Conservation (phyloP, 768 basidiomycete genomes). For the Dictyophora rubrovolvata region DNA sequence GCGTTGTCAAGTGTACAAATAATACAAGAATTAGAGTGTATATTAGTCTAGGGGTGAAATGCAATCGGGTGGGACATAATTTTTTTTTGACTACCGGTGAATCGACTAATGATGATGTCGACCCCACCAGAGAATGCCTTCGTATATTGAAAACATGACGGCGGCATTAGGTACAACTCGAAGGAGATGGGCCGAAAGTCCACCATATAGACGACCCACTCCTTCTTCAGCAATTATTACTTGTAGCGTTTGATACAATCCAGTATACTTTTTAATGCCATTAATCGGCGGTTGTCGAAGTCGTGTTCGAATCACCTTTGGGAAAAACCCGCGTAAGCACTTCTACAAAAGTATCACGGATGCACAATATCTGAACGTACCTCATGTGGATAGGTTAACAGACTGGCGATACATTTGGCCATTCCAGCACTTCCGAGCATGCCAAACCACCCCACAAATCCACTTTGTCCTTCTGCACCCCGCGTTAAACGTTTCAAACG, state of each 20-base stretch:
- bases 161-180: conserved; percentile 95
- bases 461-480: conserved; percentile 44
- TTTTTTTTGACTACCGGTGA: not conserved
- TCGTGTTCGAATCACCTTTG: conserved; percentile 82
- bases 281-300: conserved; percentile 79
- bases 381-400: conserved; percentile 98
- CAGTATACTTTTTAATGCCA: conserved; percentile 75
- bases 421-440: conserved; percentile 87
- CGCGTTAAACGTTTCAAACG: conserved; percentile 66
- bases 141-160: conserved; percentile 95
- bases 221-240: conserved; percentile 89
- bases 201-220: conserved; percentile 74
- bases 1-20: not conserved
- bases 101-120: conserved; percentile 1
- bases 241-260: conserved; percentile 73
- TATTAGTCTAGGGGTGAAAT: not conserved
- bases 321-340: not conserved
- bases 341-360: not conserved
- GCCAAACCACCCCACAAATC: conserved; percentile 57
- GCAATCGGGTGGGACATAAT: not conserved
- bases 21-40: not conserved
- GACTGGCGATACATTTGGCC: conserved; percentile 86
- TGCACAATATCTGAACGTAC: conserved; percentile 32
- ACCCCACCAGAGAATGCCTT: conserved; percentile 63
- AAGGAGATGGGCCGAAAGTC: conserved; percentile 90